Evolutionary conservation across 345 rosid species (phyloP).

Genomic region (Stellera chamaejasme): DNA sequence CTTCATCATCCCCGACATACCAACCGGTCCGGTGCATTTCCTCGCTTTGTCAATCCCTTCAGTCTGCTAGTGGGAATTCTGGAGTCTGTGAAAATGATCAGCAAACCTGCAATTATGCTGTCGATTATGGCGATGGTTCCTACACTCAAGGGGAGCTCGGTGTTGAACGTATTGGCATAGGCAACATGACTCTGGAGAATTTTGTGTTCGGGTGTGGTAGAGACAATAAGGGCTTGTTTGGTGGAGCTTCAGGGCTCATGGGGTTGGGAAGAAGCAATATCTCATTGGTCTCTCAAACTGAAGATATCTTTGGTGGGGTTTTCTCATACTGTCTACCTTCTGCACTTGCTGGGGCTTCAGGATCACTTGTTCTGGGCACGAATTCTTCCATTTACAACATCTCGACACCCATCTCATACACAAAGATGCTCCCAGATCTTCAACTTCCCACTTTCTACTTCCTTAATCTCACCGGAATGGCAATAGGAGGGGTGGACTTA

Average conservation of each 20-base stretch:
- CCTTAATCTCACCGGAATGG: slow-evolving; percentile 63
- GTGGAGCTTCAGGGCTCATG: slow-evolving; percentile 82
- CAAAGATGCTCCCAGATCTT: slow-evolving; percentile 52
- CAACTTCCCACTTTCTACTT: slow-evolving; percentile 63
- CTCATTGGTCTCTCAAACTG: slow-evolving; percentile 65
- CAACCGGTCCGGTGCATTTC: slow-evolving; percentile 51
- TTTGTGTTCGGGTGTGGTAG: slow-evolving; percentile 82
- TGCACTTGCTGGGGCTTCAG: slow-evolving; percentile 49
- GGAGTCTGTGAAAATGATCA: slow-evolving; percentile 36
- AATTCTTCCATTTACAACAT: slow-evolving; percentile 51
- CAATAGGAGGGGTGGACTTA: slow-evolving; percentile 47
- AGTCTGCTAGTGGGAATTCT: slow-evolving; percentile 37
- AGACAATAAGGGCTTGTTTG: slow-evolving; percentile 69
- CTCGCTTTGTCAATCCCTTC: slow-evolving; percentile 52
- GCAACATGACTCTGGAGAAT: slow-evolving; percentile 25
- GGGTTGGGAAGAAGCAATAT: slow-evolving; percentile 73
- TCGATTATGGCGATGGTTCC: slow-evolving; percentile 87
- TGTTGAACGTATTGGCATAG: slow-evolving; percentile 39
- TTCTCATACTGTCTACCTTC: slow-evolving; percentile 90
- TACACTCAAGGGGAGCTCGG: slow-evolving; percentile 73
- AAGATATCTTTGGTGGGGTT: slow-evolving; percentile 42
- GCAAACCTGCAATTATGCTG: slow-evolving; percentile 48
- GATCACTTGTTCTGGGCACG: slow-evolving; percentile 64
- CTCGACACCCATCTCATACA: slow-evolving; percentile 51
- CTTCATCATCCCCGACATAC: slow-evolving; percentile 59